Conservation (phyloP, 208 protist genomes). For the Acanthamoeba rhysodes region DNA sequence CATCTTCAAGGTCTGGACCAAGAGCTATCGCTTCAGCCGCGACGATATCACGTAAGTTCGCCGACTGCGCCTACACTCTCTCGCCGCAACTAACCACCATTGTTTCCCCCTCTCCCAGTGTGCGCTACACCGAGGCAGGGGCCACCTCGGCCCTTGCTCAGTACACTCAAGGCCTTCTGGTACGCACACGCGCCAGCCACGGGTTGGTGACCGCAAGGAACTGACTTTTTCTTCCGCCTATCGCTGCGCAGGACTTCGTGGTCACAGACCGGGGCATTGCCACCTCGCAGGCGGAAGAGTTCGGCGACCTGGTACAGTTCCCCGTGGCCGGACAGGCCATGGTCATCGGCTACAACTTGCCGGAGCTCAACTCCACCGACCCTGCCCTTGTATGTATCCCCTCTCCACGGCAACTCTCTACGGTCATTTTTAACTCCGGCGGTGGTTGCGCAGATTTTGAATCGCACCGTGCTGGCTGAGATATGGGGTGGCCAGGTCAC, state of each 20-base stretch:
- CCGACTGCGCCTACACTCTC: not conserved
- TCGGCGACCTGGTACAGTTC: not conserved
- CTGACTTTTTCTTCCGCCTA: not conserved
- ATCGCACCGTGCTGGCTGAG: not conserved
- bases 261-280: not conserved
- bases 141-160: not conserved
- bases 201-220: not conserved
- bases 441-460: not conserved
- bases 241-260: not conserved
- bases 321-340: slow-evolving; percentile 3
- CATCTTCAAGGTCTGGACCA: slow-evolving; percentile 3
- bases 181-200: not conserved
- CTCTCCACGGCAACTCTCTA: not conserved
- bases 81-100: not conserved
- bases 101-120: not conserved
- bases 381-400: not conserved
- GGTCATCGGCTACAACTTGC: slow-evolving; percentile 46
- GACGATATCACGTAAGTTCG: slow-evolving; percentile 10
- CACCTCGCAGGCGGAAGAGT: not conserved
- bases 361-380: not conserved
- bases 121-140: not conserved
- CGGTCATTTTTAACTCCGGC: not conserved
- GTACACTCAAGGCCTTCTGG: not conserved
- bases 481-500: not conserved
- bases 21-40: not conserved